Percentiles rank a stretch among this genome's conserved stretches.
These are phyloP conservation scores for Andrographis paniculata DNA, from an alignment of 305 asterid species.

Conservation along the genomic window DNA sequence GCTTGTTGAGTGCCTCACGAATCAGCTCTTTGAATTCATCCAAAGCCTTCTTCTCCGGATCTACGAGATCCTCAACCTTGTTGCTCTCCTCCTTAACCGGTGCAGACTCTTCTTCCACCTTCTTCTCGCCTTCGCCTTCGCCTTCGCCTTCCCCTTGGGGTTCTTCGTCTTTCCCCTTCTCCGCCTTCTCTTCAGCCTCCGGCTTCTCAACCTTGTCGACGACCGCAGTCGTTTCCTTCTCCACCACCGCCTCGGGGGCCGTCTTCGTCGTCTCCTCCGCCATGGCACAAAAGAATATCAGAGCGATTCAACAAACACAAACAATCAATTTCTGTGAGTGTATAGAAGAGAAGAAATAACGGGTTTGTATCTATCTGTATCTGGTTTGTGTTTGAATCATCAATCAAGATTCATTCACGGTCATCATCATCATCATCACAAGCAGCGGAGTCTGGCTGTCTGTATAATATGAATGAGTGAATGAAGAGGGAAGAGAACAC, in stretches of 20 bases:
- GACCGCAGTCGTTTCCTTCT: conserved; percentile 22
- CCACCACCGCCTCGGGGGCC: conserved; percentile 28
- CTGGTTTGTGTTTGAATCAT: too few species aligned
- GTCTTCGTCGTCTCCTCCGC: conserved; percentile 54
- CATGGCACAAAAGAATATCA: conserved; percentile 24
- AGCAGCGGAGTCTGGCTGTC: too few species aligned
- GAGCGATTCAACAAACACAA: background rate
- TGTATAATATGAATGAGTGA: too few species aligned
- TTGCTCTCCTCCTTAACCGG: conserved; percentile 79
- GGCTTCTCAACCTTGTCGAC: conserved; percentile 37
- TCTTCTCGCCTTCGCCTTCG: conserved; percentile 13
- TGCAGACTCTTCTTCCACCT: conserved; percentile 14
- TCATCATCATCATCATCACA: too few species aligned
- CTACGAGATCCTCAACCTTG: conserved; percentile 68
- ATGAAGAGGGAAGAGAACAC: too few species aligned
- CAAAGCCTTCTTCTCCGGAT: conserved; percentile 69
- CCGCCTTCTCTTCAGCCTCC: conserved; percentile 26
- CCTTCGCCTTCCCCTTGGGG: conserved; percentile 23
- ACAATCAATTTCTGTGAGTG: too few species aligned
- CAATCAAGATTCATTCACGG: too few species aligned
- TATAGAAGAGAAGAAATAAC: too few species aligned
- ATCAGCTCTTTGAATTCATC: conserved; percentile 63
- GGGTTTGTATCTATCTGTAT: too few species aligned
- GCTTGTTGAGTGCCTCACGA: conserved; percentile 67
- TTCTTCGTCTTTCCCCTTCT: too few species aligned